These are phyloP conservation scores for Incumbomyces lentus DNA, from an alignment of 2,329 filamentous ascomycete genomes.

Conservation along the genomic window DNA sequence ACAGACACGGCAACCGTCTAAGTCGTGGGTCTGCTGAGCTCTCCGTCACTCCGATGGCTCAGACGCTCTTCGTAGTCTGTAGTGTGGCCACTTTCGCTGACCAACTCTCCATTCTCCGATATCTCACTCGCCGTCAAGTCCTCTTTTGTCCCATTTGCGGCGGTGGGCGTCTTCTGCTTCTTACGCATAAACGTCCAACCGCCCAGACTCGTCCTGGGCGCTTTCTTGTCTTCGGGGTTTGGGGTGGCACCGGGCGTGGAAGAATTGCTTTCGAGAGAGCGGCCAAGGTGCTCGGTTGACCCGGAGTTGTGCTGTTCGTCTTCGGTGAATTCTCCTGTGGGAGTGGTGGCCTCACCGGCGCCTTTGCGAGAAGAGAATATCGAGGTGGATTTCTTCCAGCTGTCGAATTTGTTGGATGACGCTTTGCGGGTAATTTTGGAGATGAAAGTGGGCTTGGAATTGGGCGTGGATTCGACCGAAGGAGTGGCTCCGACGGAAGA, in stretches of 20 bases:
- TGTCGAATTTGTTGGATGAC: slow-evolving; percentile 41
- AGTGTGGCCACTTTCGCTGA: background rate
- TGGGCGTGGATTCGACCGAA: slow-evolving; percentile 17
- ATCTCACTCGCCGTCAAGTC: slow-evolving; percentile 21
- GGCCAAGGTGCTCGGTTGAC: slow-evolving; percentile 21
- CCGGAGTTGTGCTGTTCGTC: slow-evolving; percentile 28
- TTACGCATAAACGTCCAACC: slow-evolving; percentile 38
- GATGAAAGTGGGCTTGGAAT: slow-evolving; percentile 40
- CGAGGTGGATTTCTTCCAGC: slow-evolving; percentile 38
- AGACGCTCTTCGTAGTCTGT: background rate
- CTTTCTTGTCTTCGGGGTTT: slow-evolving; percentile 33
- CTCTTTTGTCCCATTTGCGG: slow-evolving; percentile 16
- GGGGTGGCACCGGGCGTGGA: slow-evolving; percentile 11
- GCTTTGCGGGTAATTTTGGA: slow-evolving; percentile 43
- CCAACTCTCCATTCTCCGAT: slow-evolving; percentile 30
- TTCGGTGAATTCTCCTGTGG: slow-evolving; percentile 34
- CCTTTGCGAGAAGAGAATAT: slow-evolving; percentile 35
- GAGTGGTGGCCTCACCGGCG: slow-evolving; percentile 27
- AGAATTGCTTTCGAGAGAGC: slow-evolving; percentile 19
- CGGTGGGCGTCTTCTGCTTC: slow-evolving; percentile 28
- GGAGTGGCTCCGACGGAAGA: slow-evolving; percentile 24
- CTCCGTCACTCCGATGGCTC: background rate
- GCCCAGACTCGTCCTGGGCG: slow-evolving; percentile 33
- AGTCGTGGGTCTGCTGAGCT: background rate
- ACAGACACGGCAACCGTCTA: background rate